Evolutionary conservation across 1,139 yeast genomes (phyloP), one percentile per base, ranked within the genome.

Genomic region (Lodderomyces beijingensis): DNA sequence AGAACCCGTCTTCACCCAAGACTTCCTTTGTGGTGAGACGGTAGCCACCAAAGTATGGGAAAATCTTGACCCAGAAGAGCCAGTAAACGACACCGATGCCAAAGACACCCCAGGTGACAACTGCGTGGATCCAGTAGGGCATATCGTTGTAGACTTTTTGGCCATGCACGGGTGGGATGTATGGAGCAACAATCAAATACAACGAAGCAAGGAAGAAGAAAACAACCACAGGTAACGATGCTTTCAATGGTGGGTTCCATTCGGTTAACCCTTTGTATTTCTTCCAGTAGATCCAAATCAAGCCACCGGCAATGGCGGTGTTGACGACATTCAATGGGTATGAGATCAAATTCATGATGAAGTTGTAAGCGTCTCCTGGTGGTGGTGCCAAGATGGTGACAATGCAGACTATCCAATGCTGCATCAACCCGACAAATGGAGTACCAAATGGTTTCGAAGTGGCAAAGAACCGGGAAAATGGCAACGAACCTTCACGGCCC

Each of bases 91-190:
- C 77, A 41, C 95, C 95, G 37, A 79, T 55, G 5, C 67, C 84
- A 46, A 86, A 81, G 28, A 86, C 68, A 41, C 81, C 91, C 80
- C 88, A 74, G 8, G 93, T 81, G 15, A 83, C 87, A 32, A 84
- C 94, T 49, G 89, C 79, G 55, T 84, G 94, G 36, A 81, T 70
- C 70, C 77, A 86, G 62, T 84, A 86, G 25, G 93, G 95, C 47
- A 83, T 62, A 35, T 54, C 48, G 29, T 74, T 60, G 67, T 83
- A 85, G 37, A 81, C 88, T 31, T 68, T 65, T 59, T 81, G 83
- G 22, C 81, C 84, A 25, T 51, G 63, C 22, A 68, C 52, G 33
- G 94, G 95, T 26, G 93, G 89, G 42, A 86, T 70, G 53, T 82
- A 85, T 34, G 95, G 95, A 28, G 94, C 91, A 38, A 74, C 74